Percentiles rank a stretch among this genome's conserved stretches.
These are phyloP conservation scores for Taiozyma onychis DNA, from an alignment of 1,139 yeast genomes.

Conservation along the genomic window DNA sequence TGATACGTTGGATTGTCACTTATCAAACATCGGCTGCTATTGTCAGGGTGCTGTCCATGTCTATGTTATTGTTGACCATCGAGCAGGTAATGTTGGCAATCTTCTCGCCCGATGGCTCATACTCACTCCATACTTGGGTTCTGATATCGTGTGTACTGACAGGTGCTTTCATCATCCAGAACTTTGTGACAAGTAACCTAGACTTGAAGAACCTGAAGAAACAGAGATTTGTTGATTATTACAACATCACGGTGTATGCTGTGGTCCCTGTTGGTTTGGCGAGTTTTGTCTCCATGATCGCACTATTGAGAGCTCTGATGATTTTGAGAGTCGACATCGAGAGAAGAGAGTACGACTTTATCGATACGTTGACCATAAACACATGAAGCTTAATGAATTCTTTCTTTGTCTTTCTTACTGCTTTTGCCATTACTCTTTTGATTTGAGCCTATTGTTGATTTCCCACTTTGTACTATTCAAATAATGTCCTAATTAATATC, in stretches of 20 bases:
- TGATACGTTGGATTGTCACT: constrained; percentile 91
- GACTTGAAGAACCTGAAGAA: constrained; percentile 42
- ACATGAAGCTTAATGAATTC: background rate
- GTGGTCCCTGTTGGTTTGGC: constrained; percentile 97
- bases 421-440: background rate
- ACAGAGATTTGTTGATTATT: constrained; percentile 62
- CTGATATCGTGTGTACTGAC: constrained; percentile 81
- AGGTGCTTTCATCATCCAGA: constrained; percentile 77
- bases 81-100: constrained; percentile 65
- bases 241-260: constrained; percentile 89
- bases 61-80: constrained; percentile 62
- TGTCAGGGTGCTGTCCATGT: constrained; percentile 77
- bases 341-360: constrained; percentile 13
- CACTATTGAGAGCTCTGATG: constrained; percentile 65
- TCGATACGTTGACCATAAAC: background rate
- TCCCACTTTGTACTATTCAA: background rate
- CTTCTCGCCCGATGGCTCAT: constrained; percentile 48
- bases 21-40: constrained; percentile 87
- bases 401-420: background rate
- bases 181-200: constrained; percentile 81
- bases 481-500: background rate
- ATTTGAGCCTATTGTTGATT: background rate
- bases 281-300: constrained; percentile 87
- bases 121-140: constrained; percentile 88
- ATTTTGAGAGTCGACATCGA: constrained; percentile 72